A percentile compares a stretch with the other conserved stretches of the same genome.
Evolutionary conservation across 441 rosid species (phyloP).

Genomic region (Pelargonium myrrhifolium): DNA sequence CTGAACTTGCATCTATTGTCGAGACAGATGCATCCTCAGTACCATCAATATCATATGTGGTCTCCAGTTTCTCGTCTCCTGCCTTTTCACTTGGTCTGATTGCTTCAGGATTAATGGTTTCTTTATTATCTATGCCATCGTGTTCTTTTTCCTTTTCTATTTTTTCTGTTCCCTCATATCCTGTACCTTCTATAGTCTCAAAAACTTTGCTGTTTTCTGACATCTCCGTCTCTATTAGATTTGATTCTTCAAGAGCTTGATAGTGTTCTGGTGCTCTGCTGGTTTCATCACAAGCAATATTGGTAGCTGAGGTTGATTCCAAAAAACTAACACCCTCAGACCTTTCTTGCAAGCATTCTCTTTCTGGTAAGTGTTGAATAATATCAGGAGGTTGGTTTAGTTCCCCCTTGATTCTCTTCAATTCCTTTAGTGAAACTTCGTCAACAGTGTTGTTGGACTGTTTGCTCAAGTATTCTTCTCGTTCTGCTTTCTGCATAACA

Average conservation of each 20-base stretch:
- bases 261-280: slow-evolving; percentile 14
- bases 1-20: slow-evolving; percentile 16
- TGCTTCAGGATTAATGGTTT: slow-evolving; percentile 16
- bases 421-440: slow-evolving; percentile 17
- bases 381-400: slow-evolving; percentile 24
- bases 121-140: slow-evolving; percentile 15
- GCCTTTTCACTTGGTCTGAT: slow-evolving; percentile 15
- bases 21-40: slow-evolving; percentile 14
- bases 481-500: slow-evolving; percentile 34
- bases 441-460: slow-evolving; percentile 13
- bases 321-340: slow-evolving; percentile 32
- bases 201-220: slow-evolving; percentile 21
- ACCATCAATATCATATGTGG: neutral
- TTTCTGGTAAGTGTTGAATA: slow-evolving; percentile 19
- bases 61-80: slow-evolving; percentile 18
- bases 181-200: slow-evolving; percentile 17
- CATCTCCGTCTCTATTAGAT: slow-evolving; percentile 20
- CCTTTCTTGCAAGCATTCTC: slow-evolving; percentile 22
- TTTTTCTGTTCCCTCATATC: slow-evolving; percentile 18
- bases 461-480: slow-evolving; percentile 19
- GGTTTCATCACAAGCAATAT: slow-evolving; percentile 26
- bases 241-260: slow-evolving; percentile 18
- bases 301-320: slow-evolving; percentile 32
- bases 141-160: slow-evolving; percentile 15
- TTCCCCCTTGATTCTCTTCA: slow-evolving; percentile 18